These are phyloP conservation scores for Inonotus hispidus DNA, from an alignment of 1,284 basidiomycete genomes.

Conservation along the genomic window DNA sequence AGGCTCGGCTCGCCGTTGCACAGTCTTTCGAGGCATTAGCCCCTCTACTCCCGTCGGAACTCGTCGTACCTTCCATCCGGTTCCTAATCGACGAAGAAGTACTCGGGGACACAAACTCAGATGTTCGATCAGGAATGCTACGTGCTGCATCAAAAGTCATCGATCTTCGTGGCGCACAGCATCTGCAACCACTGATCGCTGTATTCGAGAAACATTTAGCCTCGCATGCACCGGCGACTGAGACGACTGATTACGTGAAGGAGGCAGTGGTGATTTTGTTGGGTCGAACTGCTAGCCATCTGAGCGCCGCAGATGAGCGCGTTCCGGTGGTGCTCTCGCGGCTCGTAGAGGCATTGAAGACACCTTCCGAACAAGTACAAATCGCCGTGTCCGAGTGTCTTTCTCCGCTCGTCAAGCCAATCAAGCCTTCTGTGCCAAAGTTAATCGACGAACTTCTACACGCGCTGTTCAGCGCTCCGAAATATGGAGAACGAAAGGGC, in stretches of 20 bases:
- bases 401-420: conserved; percentile 77
- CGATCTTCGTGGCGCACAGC: conserved; percentile 76
- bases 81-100: conserved; percentile 86
- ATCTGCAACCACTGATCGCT: conserved; percentile 72
- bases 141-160: conserved; percentile 79
- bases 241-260: conserved; percentile 83
- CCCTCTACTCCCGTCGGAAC: conserved; percentile 56
- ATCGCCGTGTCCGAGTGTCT: conserved; percentile 95
- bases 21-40: conserved; percentile 68
- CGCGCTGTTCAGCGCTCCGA: conserved; percentile 72
- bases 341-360: conserved; percentile 89
- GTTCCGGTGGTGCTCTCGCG: conserved; percentile 85
- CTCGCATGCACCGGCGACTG: conserved; percentile 55
- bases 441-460: conserved; percentile 77
- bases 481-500: conserved; percentile 90
- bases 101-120: conserved; percentile 80
- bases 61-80: conserved; percentile 78
- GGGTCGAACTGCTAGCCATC: conserved; percentile 88
- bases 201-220: conserved; percentile 84
- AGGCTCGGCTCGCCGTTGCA: conserved; percentile 75
- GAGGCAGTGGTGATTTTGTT: conserved; percentile 95
- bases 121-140: conserved; percentile 86
- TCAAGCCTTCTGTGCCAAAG: conserved; percentile 56
- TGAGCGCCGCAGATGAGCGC: conserved; percentile 71
- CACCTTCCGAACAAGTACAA: conserved; percentile 95